Base-by-base conservation (phyloP, 2,329 filamentous ascomycete species). In the Clarireedia hainanense region DNA sequence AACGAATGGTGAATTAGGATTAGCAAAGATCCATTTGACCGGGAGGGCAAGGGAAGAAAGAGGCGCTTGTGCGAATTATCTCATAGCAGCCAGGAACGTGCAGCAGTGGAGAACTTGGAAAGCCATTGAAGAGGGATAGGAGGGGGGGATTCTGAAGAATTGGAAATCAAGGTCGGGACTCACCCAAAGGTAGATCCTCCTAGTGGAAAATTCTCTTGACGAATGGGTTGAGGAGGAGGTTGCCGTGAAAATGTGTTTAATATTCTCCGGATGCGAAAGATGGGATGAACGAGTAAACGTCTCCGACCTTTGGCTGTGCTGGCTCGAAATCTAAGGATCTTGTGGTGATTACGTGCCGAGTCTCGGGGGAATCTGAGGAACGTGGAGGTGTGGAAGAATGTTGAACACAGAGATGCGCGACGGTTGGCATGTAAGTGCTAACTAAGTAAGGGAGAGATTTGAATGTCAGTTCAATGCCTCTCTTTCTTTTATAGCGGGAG, bases 281-380 rank as follows among this genome's bases (percentile, higher is more conserved):
- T 56, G 52, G 66, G 68, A 70, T 69, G 63, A 68, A 69, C 68
- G 67, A 70, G 66, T 68, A 62, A 70, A 70, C 67, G 68, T 68
- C 66, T 70, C 68, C 67, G 63, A 62, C 66, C 63, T 65, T 59
- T 58, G 55, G 36, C 50, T 47, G 14, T 47, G 30, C 30, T 12
- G 30, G 30, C 30, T 42, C 39, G 17, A 42, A 42, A 42, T 20
- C 7, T 42, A 6, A 1, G 15, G 7, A 42, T 9, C 50, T 57
- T 57, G 47, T 58, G 53, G 52, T 42, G 56, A 55, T 62, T 17
- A 59, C 56, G 61, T 63, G 64, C 60, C 59, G 62, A 59, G 55
- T 52, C 47, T 58, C 56, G 50, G 51, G 53, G 52, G 46, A 52
- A 50, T 53, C 48, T 59, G 62, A 65, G 66, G 67, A 67, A 65